Percentiles rank a stretch among this genome's conserved stretches.
Conservation (phyloP, 495 filamentous ascomycete genomes). For the Neurospora hispaniola region DNA sequence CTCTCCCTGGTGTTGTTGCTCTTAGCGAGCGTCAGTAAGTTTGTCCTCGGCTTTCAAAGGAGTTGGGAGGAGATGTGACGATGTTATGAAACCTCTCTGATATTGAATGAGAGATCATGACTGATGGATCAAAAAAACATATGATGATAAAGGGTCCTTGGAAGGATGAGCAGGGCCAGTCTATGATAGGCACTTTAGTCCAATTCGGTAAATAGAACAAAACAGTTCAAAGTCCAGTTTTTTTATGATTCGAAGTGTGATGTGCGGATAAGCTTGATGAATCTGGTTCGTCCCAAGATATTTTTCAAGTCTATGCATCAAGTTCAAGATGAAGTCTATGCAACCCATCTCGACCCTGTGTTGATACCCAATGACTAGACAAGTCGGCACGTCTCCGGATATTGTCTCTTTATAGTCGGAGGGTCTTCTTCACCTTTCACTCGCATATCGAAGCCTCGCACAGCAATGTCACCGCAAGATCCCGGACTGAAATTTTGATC, state of each 20-base stretch:
- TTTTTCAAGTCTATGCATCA: too few species aligned
- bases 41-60: not conserved
- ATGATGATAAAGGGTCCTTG: constrained; percentile 3
- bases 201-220: constrained; percentile 2
- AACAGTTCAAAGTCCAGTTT: not conserved
- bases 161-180: constrained; percentile 22
- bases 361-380: too few species aligned
- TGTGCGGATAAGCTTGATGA: too few species aligned
- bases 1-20: constrained; percentile 83
- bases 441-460: too few species aligned
- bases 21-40: constrained; percentile 59
- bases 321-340: too few species aligned
- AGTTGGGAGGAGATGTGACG: not conserved
- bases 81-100: constrained; percentile 1
- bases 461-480: too few species aligned
- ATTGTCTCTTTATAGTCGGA: too few species aligned
- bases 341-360: too few species aligned
- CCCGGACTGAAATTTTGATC: not conserved
- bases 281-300: too few species aligned
- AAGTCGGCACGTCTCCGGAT: too few species aligned
- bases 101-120: not conserved
- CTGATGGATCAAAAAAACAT: not conserved
- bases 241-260: not conserved
- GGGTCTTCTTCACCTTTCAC: too few species aligned
- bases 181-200: constrained; percentile 9